phyloP scores from a whole-genome alignment of 2,329 filamentous ascomycete species.

The Helminthosporium solani region DNA sequence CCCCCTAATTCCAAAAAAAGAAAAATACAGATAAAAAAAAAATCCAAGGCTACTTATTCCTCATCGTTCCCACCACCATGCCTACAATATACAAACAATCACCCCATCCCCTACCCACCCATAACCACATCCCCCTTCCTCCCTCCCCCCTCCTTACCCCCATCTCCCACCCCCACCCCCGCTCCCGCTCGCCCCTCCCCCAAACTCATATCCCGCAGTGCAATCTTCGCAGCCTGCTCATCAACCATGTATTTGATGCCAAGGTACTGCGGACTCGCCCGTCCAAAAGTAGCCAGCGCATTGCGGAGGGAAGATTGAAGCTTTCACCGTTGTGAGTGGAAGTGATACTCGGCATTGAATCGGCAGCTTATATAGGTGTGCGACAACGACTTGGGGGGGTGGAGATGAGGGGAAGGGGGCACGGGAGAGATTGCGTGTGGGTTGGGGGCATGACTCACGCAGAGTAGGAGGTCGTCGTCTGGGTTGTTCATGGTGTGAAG shows the following conservation, averaged over 20 bases:
- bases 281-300: constrained; percentile 34
- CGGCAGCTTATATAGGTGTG: not conserved
- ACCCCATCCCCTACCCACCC: not conserved
- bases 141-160: not conserved
- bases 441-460: constrained; percentile 17
- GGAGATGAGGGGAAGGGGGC: not conserved
- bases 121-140: not conserved
- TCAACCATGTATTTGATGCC: constrained; percentile 34
- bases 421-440: not conserved
- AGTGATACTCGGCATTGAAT: no score
- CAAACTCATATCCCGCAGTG: constrained; percentile 17
- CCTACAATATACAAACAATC: not conserved
- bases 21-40: no score
- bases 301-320: constrained; percentile 40
- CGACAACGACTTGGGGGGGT: not conserved
- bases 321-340: constrained; percentile 16
- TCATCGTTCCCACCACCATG: not conserved
- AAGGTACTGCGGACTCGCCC: constrained; percentile 30
- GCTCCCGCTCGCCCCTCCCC: no score
- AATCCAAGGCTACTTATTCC: no score
- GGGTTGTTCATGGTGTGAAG: no score
- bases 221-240: constrained; percentile 30
- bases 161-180: constrained; percentile 7
- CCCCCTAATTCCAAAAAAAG: no score
- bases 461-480: constrained; percentile 29